Evolutionary conservation across 805 yeast genomes (phyloP), one percentile per base, ranked within the genome.

Genomic region (Yamadazyma nakazawae): DNA sequence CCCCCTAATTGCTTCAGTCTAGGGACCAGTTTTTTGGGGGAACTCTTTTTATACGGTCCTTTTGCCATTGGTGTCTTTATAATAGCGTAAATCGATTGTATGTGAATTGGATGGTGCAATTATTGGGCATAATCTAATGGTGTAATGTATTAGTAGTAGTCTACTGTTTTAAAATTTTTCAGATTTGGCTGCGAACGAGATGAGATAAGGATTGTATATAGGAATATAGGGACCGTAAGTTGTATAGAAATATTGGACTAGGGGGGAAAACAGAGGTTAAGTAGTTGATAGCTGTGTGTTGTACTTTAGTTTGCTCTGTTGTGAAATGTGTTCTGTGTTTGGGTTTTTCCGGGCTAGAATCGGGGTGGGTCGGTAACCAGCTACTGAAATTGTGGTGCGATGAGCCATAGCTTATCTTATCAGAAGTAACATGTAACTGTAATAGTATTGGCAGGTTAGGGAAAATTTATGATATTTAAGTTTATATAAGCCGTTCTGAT

Each of bases 1-100:
- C 75, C 74, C 1, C 70, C 71, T 5, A 46, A 48, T 17, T 49
- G 37, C 41, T 52, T 34, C 46, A 44, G n/a, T 51, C 25, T 37
- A 39, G 45, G 47, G 60, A 63, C 40, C 37, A 17, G 38, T 24
- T 45, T 45, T 19, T 40, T 45, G 28, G 42, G 19, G 7, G 11
- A 26, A 21, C 34, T 38, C 19, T 38, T 43, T 26, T 37, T 37
- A 3, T 18, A 11, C 16, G 47, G 47, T 28, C 47, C 42, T 40
- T 45, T 45, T 12, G 34, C 47, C 47, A 45, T 45, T 14, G 12
- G 8, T n/a, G 16, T 21, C n/a, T 10, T 38, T 38, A 38, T 9
- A 25, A 38, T 38, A 38, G 41, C 34, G 41, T 38, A 14, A 38
- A 38, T 38, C 31, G 41, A 25, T 38, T 38, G n/a, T 26, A 14